phyloP scores from a whole-genome alignment of 805 yeast species.

The Huiozyma sinensis region DNA sequence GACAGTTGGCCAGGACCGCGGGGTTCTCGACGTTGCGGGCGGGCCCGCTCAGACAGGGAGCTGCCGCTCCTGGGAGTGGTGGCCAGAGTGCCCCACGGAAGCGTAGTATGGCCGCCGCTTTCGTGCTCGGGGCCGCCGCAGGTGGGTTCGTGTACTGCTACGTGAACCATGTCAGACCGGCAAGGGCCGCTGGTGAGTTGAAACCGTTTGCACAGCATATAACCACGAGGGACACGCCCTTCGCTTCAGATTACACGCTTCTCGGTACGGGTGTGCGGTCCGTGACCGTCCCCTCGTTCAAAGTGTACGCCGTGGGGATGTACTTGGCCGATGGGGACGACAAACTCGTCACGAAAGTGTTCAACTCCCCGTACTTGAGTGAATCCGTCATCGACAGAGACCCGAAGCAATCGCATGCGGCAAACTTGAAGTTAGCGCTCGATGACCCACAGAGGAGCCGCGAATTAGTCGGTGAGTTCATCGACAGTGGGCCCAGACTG shows the following conservation, averaged over 20 bases:
- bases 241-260: constrained; percentile 37
- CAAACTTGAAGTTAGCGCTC: constrained; percentile 35
- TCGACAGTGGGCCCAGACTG: constrained; percentile 51
- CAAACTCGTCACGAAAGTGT: constrained; percentile 29
- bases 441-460: constrained; percentile 43
- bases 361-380: constrained; percentile 35
- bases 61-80: too few species aligned
- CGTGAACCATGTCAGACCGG: constrained; percentile 27
- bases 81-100: not conserved
- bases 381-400: constrained; percentile 29
- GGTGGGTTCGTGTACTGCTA: not conserved
- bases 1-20: too few species aligned
- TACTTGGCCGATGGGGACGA: constrained; percentile 60
- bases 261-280: constrained; percentile 75
- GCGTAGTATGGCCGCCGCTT: constrained; percentile 4
- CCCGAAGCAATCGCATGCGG: constrained; percentile 26
- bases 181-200: constrained; percentile 37
- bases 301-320: constrained; percentile 80
- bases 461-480: constrained; percentile 42
- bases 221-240: constrained; percentile 17
- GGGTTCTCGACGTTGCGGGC: too few species aligned
- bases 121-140: not conserved
- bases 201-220: constrained; percentile 35
- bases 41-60: too few species aligned
- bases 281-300: constrained; percentile 73